Evolutionary conservation across 1,139 yeast genomes (phyloP), one percentile per base, ranked within the genome.

Genomic region (Saccharomycopsis hybrid): DNA sequence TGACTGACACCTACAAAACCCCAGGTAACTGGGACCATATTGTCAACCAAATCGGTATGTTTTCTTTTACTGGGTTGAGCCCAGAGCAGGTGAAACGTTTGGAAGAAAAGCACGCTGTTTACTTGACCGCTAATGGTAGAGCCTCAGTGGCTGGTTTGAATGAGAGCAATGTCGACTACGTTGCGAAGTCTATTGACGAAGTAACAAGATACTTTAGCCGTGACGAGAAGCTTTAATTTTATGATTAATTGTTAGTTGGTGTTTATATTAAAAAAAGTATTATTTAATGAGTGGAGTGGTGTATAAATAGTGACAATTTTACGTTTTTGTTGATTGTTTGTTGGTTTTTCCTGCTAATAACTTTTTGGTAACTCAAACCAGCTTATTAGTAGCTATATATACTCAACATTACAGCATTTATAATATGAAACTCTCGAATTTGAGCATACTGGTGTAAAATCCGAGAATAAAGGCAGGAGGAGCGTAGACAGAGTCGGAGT

Each of bases 11-110:
- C 58, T 51, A 53, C 41, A 70, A 72, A 57, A 74, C 80, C 36
- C 72, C 74, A 33, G 82, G 82, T 63, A 76, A 78, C 64, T 92
- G 97, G 97, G 85, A 82, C 54, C 96, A 87, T 65, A 76, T 92
- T 65, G 73, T 83, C 56, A 75, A 81, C 63, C 97, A 92, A 69
- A 85, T 94, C 66, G 98, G 98, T 63, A 92, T 92, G 97, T 92
- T 92, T 68, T 87, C 90, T 52, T 92, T 77, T 73, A 90, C 97
- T 41, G 96, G 97, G 9, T 76, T 92, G 57, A 66, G 71, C 33
- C 71, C 80, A 43, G 77, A 74, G 42, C 96, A 88, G 67, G 92
- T 86, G 46, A 72, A 78, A 51, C 71, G 73, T 57, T 75, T 92
- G 63, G 80, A 85, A 61, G 74, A 77, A 50, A 80, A 86, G 62